Evolutionary conservation across 257 asterid species (phyloP), one percentile per base, ranked within the genome.

Genomic region (Rhazya stricta): DNA sequence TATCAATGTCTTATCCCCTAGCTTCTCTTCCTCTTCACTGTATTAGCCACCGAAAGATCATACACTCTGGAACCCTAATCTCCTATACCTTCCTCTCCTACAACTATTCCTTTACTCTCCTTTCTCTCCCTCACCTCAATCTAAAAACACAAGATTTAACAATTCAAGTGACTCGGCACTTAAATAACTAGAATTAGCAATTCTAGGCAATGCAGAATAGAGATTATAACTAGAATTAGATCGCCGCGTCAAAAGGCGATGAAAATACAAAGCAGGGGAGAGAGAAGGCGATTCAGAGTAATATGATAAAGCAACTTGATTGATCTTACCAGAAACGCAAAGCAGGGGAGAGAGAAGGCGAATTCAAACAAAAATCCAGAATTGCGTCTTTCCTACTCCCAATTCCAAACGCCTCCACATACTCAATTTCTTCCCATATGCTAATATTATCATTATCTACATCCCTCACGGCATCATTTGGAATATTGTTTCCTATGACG

Each of bases 371-470:
- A 77, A 89, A 94, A 29, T 90, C 97, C 69, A 91, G 81, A 78
- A 92, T 57, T 3, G 97, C 87, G 65, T 94, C 97, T 78, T 83
- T 91, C 80, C 97, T 71, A 77, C 97, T 91, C 42, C 98, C 97
- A 1, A 94, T 86, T 48, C 85, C 88, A 61, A 91, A 80, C 74
- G 88, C 97, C 78, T 94, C 97, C 63, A 91, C 92, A 81, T 74
- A 81, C 46, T 85, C 87, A 57, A 72, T 61, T 78, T 84, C 89
- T 67, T 77, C 88, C 82, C 73, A 23, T 15, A 39, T 19, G 39
- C 61, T 43, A 58, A 13, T 25, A 42, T 43, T 29, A 19, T 19
- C 70, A 61, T 46, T 18, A 27, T 23, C 30, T 37, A 63, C 45
- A 63, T 19, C 15, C 42, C 29, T 63, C 12, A 18, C 13, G 36